Evolutionary conservation across 495 filamentous ascomycete species (phyloP).

Genomic region (Lepidopterella palustris): DNA sequence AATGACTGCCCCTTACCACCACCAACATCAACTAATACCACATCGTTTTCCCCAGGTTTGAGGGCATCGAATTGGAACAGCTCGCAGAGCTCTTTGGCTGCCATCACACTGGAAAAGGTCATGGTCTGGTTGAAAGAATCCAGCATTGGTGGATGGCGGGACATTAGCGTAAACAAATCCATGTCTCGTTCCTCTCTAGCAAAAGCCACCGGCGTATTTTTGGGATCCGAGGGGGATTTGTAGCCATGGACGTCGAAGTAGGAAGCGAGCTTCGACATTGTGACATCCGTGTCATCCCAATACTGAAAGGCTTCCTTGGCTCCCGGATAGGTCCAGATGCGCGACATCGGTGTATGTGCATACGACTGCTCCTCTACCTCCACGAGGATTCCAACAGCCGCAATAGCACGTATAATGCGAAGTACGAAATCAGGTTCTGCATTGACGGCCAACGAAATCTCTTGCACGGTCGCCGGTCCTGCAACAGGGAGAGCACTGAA

Average conservation of each 20-base stretch:
- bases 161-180: neutral
- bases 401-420: conserved; percentile 12
- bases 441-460: neutral
- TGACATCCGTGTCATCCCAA: neutral
- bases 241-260: neutral
- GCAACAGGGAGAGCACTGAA: neutral
- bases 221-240: neutral
- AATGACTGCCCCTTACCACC: conserved; percentile 11
- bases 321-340: neutral
- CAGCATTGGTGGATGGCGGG: neutral
- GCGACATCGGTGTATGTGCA: conserved; percentile 1
- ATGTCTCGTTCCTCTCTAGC: neutral
- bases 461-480: neutral
- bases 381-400: neutral
- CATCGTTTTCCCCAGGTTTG: neutral
- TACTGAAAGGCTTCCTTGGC: conserved; percentile 2
- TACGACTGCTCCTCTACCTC: conserved; percentile 1
- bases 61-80: conserved; percentile 4
- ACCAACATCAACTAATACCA: conserved; percentile 14
- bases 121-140: neutral
- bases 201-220: neutral
- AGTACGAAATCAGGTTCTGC: conserved; percentile 10
- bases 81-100: neutral
- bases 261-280: neutral
- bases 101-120: neutral